Conservation (phyloP, 208 protist species). For the Trypanosoma grayi region DNA sequence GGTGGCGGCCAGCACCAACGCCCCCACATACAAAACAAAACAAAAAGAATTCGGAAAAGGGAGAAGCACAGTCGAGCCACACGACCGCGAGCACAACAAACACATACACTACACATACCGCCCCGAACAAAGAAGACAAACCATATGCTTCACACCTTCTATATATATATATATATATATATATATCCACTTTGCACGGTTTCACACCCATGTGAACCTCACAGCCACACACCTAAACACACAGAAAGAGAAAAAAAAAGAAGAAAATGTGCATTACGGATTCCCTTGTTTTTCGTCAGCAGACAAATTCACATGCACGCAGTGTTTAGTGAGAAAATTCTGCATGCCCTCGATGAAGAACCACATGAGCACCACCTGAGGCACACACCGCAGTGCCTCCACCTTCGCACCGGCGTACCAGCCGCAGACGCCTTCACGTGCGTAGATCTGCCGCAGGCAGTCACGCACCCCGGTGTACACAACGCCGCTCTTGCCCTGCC, state of each 20-base stretch:
- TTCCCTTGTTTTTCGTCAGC: background rate
- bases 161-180: conserved; percentile 15
- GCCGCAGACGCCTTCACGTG: conserved; percentile 65
- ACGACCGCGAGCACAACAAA: too few relatives aligned
- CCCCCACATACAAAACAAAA: conserved; percentile 9
- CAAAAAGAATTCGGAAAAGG: background rate
- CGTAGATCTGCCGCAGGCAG: conserved; percentile 63
- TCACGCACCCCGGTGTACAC: conserved; percentile 69
- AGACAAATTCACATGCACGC: too few relatives aligned
- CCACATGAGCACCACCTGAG: conserved; percentile 91
- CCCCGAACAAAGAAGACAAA: background rate
- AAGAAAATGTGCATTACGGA: background rate
- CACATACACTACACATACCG: background rate
- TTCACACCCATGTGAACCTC: background rate
- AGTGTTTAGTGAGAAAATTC: conserved; percentile 24
- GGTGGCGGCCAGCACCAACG: too few relatives aligned
- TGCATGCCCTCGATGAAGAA: conserved; percentile 85
- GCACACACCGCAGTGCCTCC: conserved; percentile 81
- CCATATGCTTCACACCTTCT: background rate
- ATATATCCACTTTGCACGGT: background rate
- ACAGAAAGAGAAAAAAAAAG: conserved; percentile 1
- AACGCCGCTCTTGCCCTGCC: conserved; percentile 51
- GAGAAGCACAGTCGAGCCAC: background rate
- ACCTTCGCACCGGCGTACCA: conserved; percentile 72
- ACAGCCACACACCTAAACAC: background rate